phyloP scores from a whole-genome alignment of 2,329 filamentous ascomycete genomes.

The Fusarium sp. region DNA sequence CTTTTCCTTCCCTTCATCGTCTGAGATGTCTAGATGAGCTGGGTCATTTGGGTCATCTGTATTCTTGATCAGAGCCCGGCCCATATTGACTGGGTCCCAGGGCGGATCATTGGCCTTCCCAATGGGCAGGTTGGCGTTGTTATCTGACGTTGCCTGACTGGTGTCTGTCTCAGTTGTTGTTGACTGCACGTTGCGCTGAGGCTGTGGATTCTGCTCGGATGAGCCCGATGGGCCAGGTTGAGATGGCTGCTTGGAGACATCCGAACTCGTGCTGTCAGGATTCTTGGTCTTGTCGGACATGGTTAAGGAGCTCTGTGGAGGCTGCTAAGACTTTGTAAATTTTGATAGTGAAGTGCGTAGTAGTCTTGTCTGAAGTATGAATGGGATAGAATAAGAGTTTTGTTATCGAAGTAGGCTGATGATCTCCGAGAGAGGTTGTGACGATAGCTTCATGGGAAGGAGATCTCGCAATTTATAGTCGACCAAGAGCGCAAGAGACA shows the following conservation, averaged over 20 bases:
- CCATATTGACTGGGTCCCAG: neutral
- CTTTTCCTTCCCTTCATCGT: neutral
- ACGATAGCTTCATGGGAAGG: neutral
- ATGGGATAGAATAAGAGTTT: neutral
- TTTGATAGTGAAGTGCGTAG: neutral
- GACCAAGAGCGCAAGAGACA: neutral
- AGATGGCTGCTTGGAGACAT: neutral
- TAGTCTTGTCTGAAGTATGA: neutral
- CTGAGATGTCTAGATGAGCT: neutral
- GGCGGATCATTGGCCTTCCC: neutral
- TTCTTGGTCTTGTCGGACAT: neutral
- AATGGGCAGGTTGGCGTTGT: neutral
- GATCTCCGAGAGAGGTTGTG: neutral
- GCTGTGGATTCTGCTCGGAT: neutral
- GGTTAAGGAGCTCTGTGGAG: neutral
- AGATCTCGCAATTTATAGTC: constrained; percentile 9
- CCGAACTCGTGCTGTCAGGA: neutral
- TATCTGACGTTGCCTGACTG: neutral
- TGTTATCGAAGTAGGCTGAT: neutral
- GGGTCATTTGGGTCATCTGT: neutral
- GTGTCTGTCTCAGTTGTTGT: neutral
- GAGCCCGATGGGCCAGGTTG: neutral
- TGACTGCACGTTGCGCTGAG: neutral
- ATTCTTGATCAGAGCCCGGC: neutral
- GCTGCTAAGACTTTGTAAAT: neutral